These are phyloP conservation scores for Westerdykella aurantiaca DNA, from an alignment of 2,329 filamentous ascomycete species.

Conservation along the genomic window DNA sequence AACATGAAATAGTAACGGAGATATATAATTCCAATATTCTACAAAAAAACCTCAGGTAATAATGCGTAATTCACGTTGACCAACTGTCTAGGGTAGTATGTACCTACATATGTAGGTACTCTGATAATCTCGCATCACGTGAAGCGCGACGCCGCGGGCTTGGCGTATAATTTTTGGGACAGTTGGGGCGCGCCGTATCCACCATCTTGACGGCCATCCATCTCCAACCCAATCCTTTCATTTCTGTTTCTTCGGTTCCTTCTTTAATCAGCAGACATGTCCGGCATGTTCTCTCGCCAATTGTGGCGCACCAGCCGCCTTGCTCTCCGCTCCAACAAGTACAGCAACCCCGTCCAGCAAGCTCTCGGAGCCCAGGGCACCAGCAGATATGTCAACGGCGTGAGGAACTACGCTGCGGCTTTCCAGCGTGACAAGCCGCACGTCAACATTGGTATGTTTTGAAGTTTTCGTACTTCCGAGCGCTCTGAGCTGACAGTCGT, in stretches of 20 bases:
- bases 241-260: slow-evolving; percentile 21
- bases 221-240: slow-evolving; percentile 23
- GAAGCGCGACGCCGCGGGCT: background rate
- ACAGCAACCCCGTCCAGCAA: slow-evolving; percentile 71
- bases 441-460: slow-evolving; percentile 83
- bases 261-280: slow-evolving; percentile 55
- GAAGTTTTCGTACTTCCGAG: background rate
- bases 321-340: slow-evolving; percentile 60
- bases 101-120: too few species aligned
- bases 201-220: background rate
- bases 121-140: too few species aligned
- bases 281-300: slow-evolving; percentile 67
- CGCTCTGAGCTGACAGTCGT: slow-evolving; percentile 2
- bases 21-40: too few species aligned
- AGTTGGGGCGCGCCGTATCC: background rate
- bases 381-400: slow-evolving; percentile 59
- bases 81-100: too few species aligned
- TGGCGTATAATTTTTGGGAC: background rate
- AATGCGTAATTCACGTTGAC: too few species aligned
- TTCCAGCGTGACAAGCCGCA: slow-evolving; percentile 94
- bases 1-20: too few species aligned
- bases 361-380: slow-evolving; percentile 58
- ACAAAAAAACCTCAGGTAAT: too few species aligned
- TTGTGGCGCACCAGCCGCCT: slow-evolving; percentile 76
- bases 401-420: slow-evolving; percentile 55